Conservation (phyloP, 2,329 filamentous ascomycete genomes). For the Coccinonectria pachysandricola region DNA sequence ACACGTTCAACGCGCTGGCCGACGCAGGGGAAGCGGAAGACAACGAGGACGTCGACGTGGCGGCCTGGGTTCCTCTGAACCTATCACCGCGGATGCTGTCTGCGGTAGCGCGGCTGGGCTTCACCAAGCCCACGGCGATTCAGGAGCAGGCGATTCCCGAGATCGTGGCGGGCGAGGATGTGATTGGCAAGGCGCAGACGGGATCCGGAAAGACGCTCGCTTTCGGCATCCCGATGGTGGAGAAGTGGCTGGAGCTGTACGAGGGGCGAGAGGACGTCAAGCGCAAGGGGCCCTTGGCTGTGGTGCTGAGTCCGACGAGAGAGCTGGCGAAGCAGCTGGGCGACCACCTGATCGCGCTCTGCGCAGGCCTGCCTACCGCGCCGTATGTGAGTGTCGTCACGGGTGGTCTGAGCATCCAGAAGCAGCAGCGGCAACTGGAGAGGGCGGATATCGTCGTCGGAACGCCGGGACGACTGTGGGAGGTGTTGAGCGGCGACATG, state of each 20-base stretch:
- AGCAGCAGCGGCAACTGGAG: constrained; percentile 77
- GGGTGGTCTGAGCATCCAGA: constrained; percentile 85
- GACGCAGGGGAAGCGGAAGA: constrained; percentile 46
- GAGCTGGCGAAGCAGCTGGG: constrained; percentile 89
- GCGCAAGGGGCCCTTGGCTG: constrained; percentile 47
- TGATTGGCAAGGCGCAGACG: constrained; percentile 92
- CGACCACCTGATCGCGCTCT: constrained; percentile 70
- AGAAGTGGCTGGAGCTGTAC: constrained; percentile 57
- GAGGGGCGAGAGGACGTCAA: constrained; percentile 23
- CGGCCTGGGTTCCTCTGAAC: constrained; percentile 65
- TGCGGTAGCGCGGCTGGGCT: constrained; percentile 69
- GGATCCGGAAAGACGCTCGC: constrained; percentile 95
- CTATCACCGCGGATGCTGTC: constrained; percentile 63
- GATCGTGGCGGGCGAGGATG: constrained; percentile 73
- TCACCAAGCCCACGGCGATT: constrained; percentile 71
- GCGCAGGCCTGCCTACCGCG: constrained; percentile 46
- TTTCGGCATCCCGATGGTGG: constrained; percentile 87
- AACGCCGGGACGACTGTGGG: constrained; percentile 89
- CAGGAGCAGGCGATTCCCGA: constrained; percentile 72
- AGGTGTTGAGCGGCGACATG: constrained; percentile 70
- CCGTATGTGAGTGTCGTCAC: constrained; percentile 81
- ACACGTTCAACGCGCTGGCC: constrained; percentile 46
- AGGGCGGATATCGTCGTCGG: constrained; percentile 88
- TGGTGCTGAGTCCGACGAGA: constrained; percentile 84
- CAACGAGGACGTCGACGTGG: constrained; percentile 54